A percentile compares a stretch with the other conserved stretches of the same genome.
Conservation (phyloP, 163 green algal genomes). For the Scenedesmus sp. region DNA sequence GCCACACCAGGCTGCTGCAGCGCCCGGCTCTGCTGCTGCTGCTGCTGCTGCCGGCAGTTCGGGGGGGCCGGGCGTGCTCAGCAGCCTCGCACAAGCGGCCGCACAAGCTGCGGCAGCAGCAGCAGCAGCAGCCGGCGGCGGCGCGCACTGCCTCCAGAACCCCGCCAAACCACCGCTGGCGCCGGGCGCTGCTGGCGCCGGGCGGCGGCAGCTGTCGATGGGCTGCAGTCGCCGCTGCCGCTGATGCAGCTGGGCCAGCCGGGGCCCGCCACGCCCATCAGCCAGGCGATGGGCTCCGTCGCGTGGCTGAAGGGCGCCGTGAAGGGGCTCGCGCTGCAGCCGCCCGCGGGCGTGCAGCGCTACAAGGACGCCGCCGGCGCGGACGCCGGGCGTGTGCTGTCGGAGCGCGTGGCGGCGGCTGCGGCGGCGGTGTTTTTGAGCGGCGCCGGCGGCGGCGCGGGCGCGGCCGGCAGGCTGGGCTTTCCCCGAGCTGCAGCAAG, state of each 20-base stretch:
- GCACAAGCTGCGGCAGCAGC: conserved; percentile 4
- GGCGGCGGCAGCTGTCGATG: background rate
- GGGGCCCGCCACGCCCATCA: conserved; percentile 68
- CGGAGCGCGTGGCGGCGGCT: conserved; percentile 20
- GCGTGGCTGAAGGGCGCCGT: conserved; percentile 71
- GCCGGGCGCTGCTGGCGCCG: background rate
- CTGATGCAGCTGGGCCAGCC: conserved; percentile 60
- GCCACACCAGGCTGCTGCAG: background rate
- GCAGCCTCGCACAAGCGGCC: background rate
- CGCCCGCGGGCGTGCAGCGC: background rate
- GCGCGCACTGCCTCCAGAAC: background rate
- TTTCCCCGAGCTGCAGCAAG: conserved; percentile 49
- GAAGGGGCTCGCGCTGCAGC: conserved; percentile 7
- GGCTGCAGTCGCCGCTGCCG: conserved; percentile 63
- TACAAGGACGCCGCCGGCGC: conserved; percentile 32
- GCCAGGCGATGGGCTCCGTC: conserved; percentile 66
- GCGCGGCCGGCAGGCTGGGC: background rate
- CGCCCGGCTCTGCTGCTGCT: conserved; percentile 3
- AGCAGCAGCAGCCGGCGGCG: background rate
- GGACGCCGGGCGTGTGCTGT: conserved; percentile 11
- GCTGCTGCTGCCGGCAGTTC: background rate
- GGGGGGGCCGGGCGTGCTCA: background rate
- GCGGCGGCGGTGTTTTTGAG: conserved; percentile 27
- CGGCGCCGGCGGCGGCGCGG: background rate
- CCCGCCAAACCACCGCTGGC: conserved; percentile 52